Evolutionary conservation across 257 asterid genomes (phyloP).

Genomic region (Prunella vulgaris): DNA sequence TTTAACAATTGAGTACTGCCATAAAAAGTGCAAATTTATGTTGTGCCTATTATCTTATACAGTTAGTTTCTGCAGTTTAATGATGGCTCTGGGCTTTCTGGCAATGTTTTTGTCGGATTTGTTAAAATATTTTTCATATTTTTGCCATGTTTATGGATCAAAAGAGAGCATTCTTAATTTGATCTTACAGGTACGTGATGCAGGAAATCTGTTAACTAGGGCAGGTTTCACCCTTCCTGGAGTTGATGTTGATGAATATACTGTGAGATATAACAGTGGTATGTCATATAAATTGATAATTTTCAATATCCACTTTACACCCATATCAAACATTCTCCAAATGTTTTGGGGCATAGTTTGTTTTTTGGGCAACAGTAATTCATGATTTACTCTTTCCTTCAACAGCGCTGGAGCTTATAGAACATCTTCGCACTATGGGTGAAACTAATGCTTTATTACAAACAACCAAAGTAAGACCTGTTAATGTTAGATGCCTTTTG

Average conservation of each 20-base stretch:
- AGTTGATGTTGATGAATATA: slow-evolving; percentile 90
- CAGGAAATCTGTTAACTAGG: slow-evolving; percentile 92
- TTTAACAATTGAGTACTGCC: not conserved
- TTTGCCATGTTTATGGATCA: slow-evolving; percentile 3
- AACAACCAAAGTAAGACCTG: slow-evolving; percentile 53
- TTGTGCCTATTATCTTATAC: slow-evolving; percentile 2
- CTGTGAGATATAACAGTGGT: slow-evolving; percentile 80
- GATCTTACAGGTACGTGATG: slow-evolving; percentile 84
- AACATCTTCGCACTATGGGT: slow-evolving; percentile 97
- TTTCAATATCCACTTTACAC: not conserved
- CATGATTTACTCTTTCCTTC: slow-evolving; percentile 16
- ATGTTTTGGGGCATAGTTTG: not conserved
- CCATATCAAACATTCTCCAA: not conserved
- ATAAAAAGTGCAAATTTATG: not conserved
- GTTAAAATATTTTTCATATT: not conserved
- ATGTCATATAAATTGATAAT: slow-evolving; percentile 20
- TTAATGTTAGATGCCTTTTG: not conserved
- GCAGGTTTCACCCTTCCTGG: slow-evolving; percentile 95
- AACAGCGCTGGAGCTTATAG: slow-evolving; percentile 89
- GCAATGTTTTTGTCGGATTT: not conserved
- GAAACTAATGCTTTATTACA: slow-evolving; percentile 88
- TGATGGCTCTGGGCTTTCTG: not conserved
- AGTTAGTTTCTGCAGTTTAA: not conserved
- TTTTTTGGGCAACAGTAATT: slow-evolving; percentile 13
- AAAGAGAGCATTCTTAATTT: slow-evolving; percentile 8